These are phyloP conservation scores for Fusarium chlamydosporum DNA, from an alignment of 2,329 filamentous ascomycete species.

Conservation along the genomic window DNA sequence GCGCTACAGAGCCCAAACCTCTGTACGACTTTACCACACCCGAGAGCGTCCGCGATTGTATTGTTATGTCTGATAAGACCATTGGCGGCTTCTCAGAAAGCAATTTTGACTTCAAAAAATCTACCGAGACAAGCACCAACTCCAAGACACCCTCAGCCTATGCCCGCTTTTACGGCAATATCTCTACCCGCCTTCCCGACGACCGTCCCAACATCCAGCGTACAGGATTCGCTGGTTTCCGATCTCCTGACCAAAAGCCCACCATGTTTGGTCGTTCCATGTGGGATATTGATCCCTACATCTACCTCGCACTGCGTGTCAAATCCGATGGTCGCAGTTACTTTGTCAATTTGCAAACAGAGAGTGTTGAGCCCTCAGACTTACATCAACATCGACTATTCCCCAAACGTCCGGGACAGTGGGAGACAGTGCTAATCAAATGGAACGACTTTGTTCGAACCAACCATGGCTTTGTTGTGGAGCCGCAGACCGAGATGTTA, in stretches of 20 bases:
- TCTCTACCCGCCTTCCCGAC: conserved; percentile 85
- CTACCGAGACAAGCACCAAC: conserved; percentile 1
- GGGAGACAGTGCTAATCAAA: conserved; percentile 94
- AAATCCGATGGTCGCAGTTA: conserved; percentile 94
- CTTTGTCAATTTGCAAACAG: conserved; percentile 95
- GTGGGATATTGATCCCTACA: conserved; percentile 92
- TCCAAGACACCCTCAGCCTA: conserved; percentile 61
- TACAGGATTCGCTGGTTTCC: conserved; percentile 90
- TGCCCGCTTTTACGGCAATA: conserved; percentile 86
- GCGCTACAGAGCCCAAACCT: conserved; percentile 72
- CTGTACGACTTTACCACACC: conserved; percentile 74
- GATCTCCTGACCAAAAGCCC: conserved; percentile 80
- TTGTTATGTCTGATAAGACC: conserved; percentile 87
- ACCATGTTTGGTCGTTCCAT: conserved; percentile 88
- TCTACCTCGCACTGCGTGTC: conserved; percentile 87
- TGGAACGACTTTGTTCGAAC: conserved; percentile 96
- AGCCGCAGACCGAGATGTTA: conserved; percentile 92
- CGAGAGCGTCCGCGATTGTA: conserved; percentile 67
- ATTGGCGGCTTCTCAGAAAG: conserved; percentile 88
- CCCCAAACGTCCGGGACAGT: conserved; percentile 81
- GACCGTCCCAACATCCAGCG: conserved; percentile 81
- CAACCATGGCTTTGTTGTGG: conserved; percentile 90
- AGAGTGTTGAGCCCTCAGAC: conserved; percentile 93
- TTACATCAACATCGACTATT: conserved; percentile 94
- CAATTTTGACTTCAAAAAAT: conserved; percentile 72